These are phyloP conservation scores for Botrytis fragariae DNA, from an alignment of 2,329 filamentous ascomycete species.

Conservation along the genomic window DNA sequence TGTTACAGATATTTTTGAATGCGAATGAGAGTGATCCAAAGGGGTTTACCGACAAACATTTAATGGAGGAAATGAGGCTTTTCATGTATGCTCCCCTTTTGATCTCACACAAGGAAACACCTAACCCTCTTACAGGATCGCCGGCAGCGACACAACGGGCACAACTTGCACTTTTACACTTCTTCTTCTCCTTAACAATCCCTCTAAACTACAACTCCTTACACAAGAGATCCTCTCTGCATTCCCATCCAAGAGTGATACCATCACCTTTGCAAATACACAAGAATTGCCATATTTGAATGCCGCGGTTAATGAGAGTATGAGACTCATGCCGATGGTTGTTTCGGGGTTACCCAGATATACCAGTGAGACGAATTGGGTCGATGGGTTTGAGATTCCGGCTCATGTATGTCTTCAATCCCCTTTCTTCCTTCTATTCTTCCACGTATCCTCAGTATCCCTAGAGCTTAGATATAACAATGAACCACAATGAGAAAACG, in stretches of 20 bases:
- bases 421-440: not conserved
- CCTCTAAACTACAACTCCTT: not conserved
- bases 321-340: slow-evolving; percentile 27
- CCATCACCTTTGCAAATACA: slow-evolving; percentile 25
- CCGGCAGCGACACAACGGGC: slow-evolving; percentile 2
- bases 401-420: not conserved
- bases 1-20: not conserved
- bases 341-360: slow-evolving; percentile 23
- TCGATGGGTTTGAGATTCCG: slow-evolving; percentile 28
- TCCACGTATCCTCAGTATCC: rapidly evolving
- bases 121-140: not conserved
- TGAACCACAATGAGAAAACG: not conserved
- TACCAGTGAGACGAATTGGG: slow-evolving; percentile 19
- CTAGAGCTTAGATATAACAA: not conserved
- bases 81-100: slow-evolving; percentile 22
- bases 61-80: slow-evolving; percentile 25
- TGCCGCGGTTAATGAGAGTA: slow-evolving; percentile 28
- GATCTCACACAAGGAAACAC: rapidly evolving
- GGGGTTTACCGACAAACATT: not conserved
- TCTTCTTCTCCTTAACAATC: slow-evolving; percentile 14
- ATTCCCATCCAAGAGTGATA: slow-evolving; percentile 22
- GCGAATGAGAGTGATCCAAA: not conserved
- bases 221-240: slow-evolving; percentile 39
- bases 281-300: slow-evolving; percentile 29
- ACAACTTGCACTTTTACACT: not conserved